These are phyloP conservation scores for Cryptomeria japonica DNA, from an alignment of 75 land plant species.

Conservation along the genomic window DNA sequence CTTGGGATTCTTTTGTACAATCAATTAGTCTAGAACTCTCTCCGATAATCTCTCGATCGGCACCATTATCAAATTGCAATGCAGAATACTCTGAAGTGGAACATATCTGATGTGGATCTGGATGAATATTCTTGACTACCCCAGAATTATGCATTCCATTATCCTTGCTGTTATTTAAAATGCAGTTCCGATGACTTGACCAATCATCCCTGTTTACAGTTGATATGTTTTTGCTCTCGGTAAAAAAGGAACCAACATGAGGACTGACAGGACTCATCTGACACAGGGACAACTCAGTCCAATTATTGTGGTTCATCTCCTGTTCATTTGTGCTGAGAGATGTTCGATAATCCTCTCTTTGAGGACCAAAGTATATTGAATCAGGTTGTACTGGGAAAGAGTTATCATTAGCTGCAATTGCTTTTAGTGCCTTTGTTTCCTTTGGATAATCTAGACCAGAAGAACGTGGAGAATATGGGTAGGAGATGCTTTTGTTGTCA, in stretches of 20 bases:
- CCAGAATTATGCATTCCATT: neutral
- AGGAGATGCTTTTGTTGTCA: constrained; percentile 6
- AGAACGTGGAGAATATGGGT: constrained; percentile 6
- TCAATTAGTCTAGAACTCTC: neutral
- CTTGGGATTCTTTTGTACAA: constrained; percentile 9
- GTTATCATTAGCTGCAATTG: neutral
- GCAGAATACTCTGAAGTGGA: neutral
- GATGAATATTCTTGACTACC: neutral
- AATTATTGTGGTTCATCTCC: neutral
- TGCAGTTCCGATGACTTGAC: neutral
- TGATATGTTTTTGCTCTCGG: neutral
- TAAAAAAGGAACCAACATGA: neutral
- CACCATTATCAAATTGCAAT: constrained; percentile 1
- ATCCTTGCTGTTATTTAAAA: constrained; percentile 9
- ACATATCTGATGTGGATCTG: neutral
- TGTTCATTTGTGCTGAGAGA: neutral
- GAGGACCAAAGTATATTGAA: neutral
- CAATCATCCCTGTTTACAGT: neutral
- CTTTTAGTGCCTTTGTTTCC: constrained; percentile 4
- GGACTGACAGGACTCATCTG: constrained; percentile 9
- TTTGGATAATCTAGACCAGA: neutral
- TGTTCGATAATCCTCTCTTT: neutral
- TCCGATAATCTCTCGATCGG: neutral
- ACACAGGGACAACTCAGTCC: neutral
- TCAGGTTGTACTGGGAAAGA: neutral